Base-by-base conservation (phyloP, 306 rosid species). In the Lathyrus aphaca region DNA sequence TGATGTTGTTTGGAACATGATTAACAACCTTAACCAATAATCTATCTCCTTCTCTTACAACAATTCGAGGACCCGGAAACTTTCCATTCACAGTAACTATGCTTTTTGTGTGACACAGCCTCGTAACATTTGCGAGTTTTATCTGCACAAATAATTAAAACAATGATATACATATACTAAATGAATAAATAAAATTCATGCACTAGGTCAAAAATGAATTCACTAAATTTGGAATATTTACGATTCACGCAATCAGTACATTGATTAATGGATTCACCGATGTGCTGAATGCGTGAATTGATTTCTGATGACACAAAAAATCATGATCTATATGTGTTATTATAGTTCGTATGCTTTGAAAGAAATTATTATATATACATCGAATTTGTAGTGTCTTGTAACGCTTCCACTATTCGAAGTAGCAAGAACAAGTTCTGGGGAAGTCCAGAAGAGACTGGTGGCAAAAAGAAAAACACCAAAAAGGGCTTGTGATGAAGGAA, bases 1-100 rank as follows among this genome's bases (percentile, higher is more conserved):
- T 76, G 75, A 90, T 74, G 57, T 90, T 85, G 65, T 82, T 85
- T 14, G 87, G 68, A 69, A 87, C 91, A 75, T 84, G 84, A 76
- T 87, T 87, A 57, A 90, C 89, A 66, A 90, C 96, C 77, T 65
- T 82, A 57, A 90, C 80, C 68, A 87, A 21, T 27, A 90, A 8
- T 70, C 79, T 87, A 49, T 87, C 96, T n/a, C 94, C 91, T 64
- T 90, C 94, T 79, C 91, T 82, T 23, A 81, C 91, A 73, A 81
- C 15, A 45, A 90, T 58, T 5, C 81, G 71, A 74, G 94, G 91
- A 43, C 96, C 94, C 0, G 91, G 96, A 49, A 86, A 89, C 72
- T 73, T 82, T 1, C 90, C 90, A 15, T 89, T 89, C 53, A 85
- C 88, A 0, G 92, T 79, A 32, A 86, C 69, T 3, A 86, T 27